Evolutionary conservation across 345 rosid genomes (phyloP), one percentile per base, ranked within the genome.

Genomic region (Viola odorata): DNA sequence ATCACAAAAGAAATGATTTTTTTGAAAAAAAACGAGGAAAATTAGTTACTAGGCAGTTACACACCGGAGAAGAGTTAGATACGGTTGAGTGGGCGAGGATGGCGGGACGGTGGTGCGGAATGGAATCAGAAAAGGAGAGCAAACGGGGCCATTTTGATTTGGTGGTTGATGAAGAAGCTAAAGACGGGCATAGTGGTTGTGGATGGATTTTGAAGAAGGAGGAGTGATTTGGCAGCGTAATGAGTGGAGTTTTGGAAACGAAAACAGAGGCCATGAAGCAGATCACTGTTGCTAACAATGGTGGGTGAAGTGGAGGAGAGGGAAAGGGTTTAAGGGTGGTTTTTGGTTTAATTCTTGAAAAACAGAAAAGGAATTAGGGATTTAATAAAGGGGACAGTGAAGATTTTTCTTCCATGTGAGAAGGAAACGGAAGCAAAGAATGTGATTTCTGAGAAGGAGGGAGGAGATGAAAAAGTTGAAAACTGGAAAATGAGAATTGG

Each of bases 221-320:
- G 9, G n/a, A 32, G 12, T 7, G 7, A 38, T 47, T 5, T 38
- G 55, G 5, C 5, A 5, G 45, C 12, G 38, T 38, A 64, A 39
- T 37, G n/a, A 15, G 55, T 2, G 15, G 1, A 8, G 48, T 37
- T 16, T 52, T 47, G 1, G 32, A 12, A 1, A 49, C 8, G 14
- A 5, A 3, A n/a, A 53, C 38, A 4, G 54, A 47, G 3, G 68
- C 61, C 68, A 64, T 64, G 53, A 14, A 14, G 39, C 41, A 55
- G 57, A 55, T 16, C 10, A 23, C 32, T 1, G 32, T 23, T 23
- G 32, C 55, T 32, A 8, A 52, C 8, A 23, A 23, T 51, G 50
- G 3, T 13, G 50, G 16, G 32, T 23, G 32, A n/a, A 7, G 50
- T 9, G 50, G 3, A 47, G 50, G 50, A 4, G 12, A 7, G 13